Percentiles rank a stretch among this genome's conserved stretches.
Conservation (phyloP, 2,329 filamentous ascomycete genomes). For the Sclerotinia glacialis region DNA sequence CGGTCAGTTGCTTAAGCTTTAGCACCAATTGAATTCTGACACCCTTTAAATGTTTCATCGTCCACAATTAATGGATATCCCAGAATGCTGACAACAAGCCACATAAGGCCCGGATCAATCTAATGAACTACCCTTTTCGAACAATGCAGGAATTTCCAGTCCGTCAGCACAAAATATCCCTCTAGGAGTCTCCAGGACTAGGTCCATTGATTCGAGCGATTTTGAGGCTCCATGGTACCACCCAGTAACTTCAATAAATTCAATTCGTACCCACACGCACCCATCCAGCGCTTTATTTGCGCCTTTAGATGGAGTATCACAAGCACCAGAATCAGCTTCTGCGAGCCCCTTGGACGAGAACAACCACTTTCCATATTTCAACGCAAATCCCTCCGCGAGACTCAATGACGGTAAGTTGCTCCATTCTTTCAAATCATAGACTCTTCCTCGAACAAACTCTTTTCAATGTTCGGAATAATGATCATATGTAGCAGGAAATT, state of each 20-base stretch:
- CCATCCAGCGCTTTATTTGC: conserved; percentile 4
- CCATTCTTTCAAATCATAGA: not conserved
- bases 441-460: not conserved
- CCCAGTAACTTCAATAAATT: not conserved
- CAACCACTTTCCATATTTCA: conserved; percentile 14
- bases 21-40: not conserved
- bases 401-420: conserved; percentile 15
- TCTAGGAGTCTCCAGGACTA: not conserved
- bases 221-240: not conserved
- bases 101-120: conserved; percentile 10
- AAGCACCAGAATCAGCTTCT: conserved; percentile 9
- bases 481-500: conserved; percentile 10
- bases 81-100: not conserved
- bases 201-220: not conserved
- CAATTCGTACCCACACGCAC: not conserved
- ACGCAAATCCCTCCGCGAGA: not conserved
- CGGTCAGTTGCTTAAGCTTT: not conserved
- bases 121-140: not conserved
- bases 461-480: not conserved
- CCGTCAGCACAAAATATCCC: not conserved
- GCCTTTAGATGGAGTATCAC: not conserved
- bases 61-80: not conserved
- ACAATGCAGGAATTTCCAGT: not conserved
- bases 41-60: not conserved
- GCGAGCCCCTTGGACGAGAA: conserved; percentile 3